A percentile compares a stretch with the other conserved stretches of the same genome.
These are phyloP conservation scores for Cladophialophora bantiana DNA, from an alignment of 2,329 filamentous ascomycete species.

Conservation along the genomic window DNA sequence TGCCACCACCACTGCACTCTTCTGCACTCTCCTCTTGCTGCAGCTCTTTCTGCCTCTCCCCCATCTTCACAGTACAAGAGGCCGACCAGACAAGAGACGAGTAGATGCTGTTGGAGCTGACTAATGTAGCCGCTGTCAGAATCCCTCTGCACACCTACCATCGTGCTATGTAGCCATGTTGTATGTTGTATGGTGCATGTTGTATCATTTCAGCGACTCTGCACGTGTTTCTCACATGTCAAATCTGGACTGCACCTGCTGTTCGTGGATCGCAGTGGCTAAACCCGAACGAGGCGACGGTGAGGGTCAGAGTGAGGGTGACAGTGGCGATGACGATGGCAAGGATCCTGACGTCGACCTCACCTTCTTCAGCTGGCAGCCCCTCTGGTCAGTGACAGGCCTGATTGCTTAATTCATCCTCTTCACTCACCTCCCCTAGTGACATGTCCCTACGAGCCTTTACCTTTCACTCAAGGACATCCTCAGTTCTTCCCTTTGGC, in stretches of 20 bases:
- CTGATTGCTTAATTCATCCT: background rate
- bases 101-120: constrained; percentile 17
- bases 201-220: background rate
- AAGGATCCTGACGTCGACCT: background rate
- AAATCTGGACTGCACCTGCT: background rate
- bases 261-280: background rate
- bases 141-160: constrained; percentile 1
- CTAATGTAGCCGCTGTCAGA: constrained; percentile 36
- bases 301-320: background rate
- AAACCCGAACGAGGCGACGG: background rate
- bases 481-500: constrained; percentile 7
- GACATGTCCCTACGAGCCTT: background rate
- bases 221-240: background rate
- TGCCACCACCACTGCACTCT: background rate
- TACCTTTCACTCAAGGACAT: background rate
- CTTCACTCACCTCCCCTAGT: constrained; percentile 5
- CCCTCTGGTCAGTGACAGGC: background rate
- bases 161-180: background rate
- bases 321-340: background rate
- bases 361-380: background rate
- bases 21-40: background rate
- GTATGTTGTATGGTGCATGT: background rate
- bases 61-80: background rate
- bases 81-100: background rate
- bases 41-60: background rate